A percentile compares a stretch with the other conserved stretches of the same genome.
phyloP scores from a whole-genome alignment of 768 basidiomycete genomes.

The Lactifluus hygrophoroides region DNA sequence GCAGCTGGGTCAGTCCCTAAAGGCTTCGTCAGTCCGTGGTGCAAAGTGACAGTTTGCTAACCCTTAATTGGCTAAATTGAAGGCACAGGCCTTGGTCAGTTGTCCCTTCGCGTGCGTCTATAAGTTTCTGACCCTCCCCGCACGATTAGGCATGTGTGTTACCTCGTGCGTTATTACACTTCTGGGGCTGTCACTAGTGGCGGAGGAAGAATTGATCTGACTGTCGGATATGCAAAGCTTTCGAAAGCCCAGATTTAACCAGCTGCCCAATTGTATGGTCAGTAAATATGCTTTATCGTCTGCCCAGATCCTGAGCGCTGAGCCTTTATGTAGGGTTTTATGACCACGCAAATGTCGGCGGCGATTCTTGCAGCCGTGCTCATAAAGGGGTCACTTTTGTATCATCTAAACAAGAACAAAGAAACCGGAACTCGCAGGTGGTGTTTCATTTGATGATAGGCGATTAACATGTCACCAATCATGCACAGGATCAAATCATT shows the following conservation, averaged over 20 bases:
- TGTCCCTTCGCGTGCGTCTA: neutral
- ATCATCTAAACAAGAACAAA: constrained; percentile 10
- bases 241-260: neutral
- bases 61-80: neutral
- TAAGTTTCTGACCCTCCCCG: neutral
- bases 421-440: neutral
- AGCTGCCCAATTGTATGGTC: neutral
- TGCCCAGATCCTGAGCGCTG: neutral
- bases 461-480: neutral
- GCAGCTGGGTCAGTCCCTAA: neutral
- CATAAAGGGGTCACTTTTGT: constrained; percentile 11
- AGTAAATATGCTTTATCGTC: neutral
- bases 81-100: neutral
- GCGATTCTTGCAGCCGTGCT: neutral
- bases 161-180: neutral
- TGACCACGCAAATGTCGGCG: neutral
- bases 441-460: neutral
- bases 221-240: neutral
- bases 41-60: neutral
- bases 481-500: neutral
- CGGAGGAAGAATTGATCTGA: neutral
- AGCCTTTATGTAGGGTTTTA: neutral
- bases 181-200: neutral
- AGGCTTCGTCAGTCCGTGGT: neutral
- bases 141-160: neutral